A percentile compares a stretch with the other conserved stretches of the same genome.
phyloP scores from a whole-genome alignment of 805 yeast species.

The Yamadazyma insecticola region DNA sequence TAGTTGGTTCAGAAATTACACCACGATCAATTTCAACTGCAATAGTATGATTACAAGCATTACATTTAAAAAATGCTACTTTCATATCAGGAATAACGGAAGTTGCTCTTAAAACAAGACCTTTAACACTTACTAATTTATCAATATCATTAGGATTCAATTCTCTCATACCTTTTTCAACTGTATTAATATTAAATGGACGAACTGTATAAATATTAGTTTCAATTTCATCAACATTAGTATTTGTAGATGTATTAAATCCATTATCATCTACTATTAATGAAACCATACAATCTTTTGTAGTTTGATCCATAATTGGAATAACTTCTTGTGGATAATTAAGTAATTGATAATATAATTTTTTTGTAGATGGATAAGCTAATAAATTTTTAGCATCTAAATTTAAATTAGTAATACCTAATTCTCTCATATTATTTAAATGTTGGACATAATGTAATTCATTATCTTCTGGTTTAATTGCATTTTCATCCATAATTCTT shows the following conservation, averaged over 20 bases:
- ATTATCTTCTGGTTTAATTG: conserved; percentile 55
- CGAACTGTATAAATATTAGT: conserved; percentile 80
- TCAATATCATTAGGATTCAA: conserved; percentile 93
- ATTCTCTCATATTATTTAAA: conserved; percentile 66
- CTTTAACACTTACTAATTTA: conserved; percentile 85
- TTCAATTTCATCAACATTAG: conserved; percentile 64
- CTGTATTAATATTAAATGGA: conserved; percentile 75
- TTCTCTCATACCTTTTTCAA: conserved; percentile 79
- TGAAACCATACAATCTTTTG: conserved; percentile 84
- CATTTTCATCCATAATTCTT: conserved; percentile 39
- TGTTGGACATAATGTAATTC: conserved; percentile 68
- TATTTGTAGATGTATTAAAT: conserved; percentile 22
- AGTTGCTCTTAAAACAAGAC: conserved; percentile 82
- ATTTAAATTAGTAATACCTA: conserved; percentile 79
- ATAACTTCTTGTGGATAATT: conserved; percentile 96
- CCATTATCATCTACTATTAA: conserved; percentile 48
- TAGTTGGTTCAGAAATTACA: conserved; percentile 84
- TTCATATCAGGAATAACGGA: conserved; percentile 97
- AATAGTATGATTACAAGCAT: conserved; percentile 88
- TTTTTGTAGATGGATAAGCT: conserved; percentile 70
- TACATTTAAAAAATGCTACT: conserved; percentile 92
- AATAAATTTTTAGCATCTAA: conserved; percentile 78
- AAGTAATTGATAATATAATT: conserved; percentile 77
- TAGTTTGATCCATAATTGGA: conserved; percentile 96
- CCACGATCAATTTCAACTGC: conserved; percentile 94